These are phyloP conservation scores for Pleurotus tuoliensis DNA, from an alignment of 768 basidiomycete genomes.

Conservation along the genomic window DNA sequence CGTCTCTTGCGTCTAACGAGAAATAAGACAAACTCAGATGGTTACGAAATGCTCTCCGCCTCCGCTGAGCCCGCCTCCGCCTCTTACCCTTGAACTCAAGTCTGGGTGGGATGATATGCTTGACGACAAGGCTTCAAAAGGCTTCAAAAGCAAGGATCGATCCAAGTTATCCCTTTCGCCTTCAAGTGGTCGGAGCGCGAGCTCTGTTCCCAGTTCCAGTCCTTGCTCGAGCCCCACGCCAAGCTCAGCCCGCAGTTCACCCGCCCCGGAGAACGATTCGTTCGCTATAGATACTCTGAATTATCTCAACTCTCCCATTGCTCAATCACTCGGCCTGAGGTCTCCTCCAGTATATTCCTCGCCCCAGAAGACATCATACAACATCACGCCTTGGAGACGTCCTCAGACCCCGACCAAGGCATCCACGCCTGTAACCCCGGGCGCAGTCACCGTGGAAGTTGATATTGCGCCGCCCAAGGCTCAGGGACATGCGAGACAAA, in stretches of 20 bases:
- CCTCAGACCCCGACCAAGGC: neutral
- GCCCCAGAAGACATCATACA: constrained; percentile 3
- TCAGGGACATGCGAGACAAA: constrained; percentile 16
- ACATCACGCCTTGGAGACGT: neutral
- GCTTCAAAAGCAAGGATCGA: neutral
- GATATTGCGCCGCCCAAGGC: neutral
- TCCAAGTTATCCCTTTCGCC: constrained; percentile 1
- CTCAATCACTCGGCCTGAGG: constrained; percentile 36
- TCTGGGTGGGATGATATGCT: constrained; percentile 52
- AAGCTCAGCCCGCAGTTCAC: constrained; percentile 1
- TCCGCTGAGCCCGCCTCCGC: neutral
- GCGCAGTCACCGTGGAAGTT: too few species aligned
- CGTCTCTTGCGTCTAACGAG: neutral
- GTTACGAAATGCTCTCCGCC: neutral
- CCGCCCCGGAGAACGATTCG: constrained; percentile 29
- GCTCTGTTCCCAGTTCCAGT: constrained; percentile 16
- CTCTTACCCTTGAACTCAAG: constrained; percentile 27
- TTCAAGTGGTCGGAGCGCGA: neutral
- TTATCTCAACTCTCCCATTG: constrained; percentile 42
- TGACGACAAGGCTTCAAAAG: constrained; percentile 27
- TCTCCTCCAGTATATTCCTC: constrained; percentile 12
- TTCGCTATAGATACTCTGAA: constrained; percentile 41
- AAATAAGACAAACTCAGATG: neutral
- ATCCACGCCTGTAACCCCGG: neutral
- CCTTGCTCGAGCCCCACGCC: constrained; percentile 22